Percentiles rank a stretch among this genome's conserved stretches.
phyloP scores from a whole-genome alignment of 208 protist genomes.

The Leishmania turanica region DNA sequence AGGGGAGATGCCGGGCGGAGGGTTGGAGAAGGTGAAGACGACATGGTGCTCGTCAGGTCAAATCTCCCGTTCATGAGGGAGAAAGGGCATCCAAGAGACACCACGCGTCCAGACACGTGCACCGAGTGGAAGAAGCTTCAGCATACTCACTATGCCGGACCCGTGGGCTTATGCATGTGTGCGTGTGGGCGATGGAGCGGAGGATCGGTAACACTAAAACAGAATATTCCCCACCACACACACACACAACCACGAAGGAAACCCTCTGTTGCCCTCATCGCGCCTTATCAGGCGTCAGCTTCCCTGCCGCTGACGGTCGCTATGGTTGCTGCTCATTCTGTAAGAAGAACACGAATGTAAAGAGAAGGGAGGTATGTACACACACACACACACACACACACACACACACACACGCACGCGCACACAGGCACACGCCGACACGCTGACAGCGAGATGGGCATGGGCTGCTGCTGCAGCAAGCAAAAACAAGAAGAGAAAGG shows the following conservation, averaged over 20 bases:
- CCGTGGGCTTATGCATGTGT: not conserved
- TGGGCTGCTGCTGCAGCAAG: too few species aligned
- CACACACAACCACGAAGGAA: not conserved
- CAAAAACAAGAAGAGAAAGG: not conserved
- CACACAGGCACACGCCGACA: not conserved
- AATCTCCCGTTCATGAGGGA: not conserved
- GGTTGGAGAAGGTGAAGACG: not conserved
- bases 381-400: too few species aligned
- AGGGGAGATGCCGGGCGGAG: too few species aligned
- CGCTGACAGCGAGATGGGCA: too few species aligned
- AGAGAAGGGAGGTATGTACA: not conserved
- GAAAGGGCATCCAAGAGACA: not conserved
- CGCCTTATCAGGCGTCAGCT: not conserved
- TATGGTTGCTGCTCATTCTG: not conserved
- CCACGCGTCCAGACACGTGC: not conserved
- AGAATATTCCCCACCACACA: too few species aligned
- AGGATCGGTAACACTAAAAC: not conserved
- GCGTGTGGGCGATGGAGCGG: not conserved
- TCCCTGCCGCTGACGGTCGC: not conserved
- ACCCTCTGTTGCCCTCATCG: not conserved
- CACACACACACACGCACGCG: too few species aligned
- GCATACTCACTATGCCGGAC: not conserved
- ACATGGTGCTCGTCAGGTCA: not conserved
- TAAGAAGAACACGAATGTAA: not conserved
- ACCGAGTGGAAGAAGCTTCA: not conserved